Conservation (phyloP, 2,329 filamentous ascomycete genomes). For the Fusarium sambucinum region DNA sequence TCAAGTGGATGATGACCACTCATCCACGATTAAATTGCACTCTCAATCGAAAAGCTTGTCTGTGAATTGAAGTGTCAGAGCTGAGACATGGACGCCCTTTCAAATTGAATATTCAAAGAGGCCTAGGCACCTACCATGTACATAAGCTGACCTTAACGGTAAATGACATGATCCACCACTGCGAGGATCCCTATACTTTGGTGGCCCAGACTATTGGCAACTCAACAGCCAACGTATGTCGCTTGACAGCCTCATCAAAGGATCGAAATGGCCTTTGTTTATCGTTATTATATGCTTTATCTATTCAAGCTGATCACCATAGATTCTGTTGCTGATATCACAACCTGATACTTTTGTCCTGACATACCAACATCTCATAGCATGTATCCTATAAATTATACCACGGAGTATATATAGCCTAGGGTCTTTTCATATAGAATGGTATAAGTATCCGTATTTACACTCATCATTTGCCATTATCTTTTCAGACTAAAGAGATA, state of each 20-base stretch:
- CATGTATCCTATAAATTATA: not conserved
- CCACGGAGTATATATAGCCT: not conserved
- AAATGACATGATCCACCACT: not conserved
- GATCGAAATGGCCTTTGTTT: not conserved
- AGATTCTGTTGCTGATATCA: not conserved
- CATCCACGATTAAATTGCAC: not conserved
- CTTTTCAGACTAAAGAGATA: not conserved
- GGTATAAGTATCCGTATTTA: not conserved
- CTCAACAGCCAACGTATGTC: not conserved
- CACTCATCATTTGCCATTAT: not conserved
- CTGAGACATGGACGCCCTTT: conserved; percentile 11
- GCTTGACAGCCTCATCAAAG: not conserved
- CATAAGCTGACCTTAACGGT: not conserved
- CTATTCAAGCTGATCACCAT: not conserved
- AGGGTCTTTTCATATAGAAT: not conserved
- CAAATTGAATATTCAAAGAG: not conserved
- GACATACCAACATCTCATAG: not conserved
- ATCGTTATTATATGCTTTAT: not conserved
- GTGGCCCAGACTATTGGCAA: not conserved
- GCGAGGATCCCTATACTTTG: not conserved
- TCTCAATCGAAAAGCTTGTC: conserved; percentile 21
- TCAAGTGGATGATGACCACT: not conserved
- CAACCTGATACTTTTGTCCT: not conserved
- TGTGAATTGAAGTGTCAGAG: conserved; percentile 7
- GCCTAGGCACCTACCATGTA: not conserved